phyloP scores from a whole-genome alignment of 73 alveolate genomes.

The Paramecium sonneborni region DNA sequence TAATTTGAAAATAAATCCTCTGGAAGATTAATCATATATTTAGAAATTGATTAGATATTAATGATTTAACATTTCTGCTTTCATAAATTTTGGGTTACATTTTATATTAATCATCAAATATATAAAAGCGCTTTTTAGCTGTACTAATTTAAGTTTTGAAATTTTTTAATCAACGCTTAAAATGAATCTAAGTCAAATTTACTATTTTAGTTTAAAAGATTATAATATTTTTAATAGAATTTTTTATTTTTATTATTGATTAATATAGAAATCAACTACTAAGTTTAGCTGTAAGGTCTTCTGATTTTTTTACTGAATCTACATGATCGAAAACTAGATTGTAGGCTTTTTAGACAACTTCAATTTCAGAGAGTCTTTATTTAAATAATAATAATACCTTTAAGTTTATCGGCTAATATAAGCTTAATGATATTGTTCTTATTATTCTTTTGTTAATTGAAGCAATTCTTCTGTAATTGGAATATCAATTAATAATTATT shows the following conservation, averaged over 20 bases:
- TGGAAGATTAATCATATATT: no score
- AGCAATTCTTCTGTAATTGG: slow-evolving; percentile 27
- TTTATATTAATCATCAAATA: no score
- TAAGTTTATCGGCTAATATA: background rate
- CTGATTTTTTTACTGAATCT: slow-evolving; percentile 44
- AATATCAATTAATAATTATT: slow-evolving; percentile 22
- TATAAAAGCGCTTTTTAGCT: no score
- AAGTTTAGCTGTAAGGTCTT: slow-evolving; percentile 18
- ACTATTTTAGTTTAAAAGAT: no score
- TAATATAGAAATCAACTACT: background rate
- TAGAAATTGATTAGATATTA: no score
- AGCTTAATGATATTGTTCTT: slow-evolving; percentile 20
- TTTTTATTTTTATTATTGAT: background rate
- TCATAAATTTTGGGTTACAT: no score
- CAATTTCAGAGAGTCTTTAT: slow-evolving; percentile 3
- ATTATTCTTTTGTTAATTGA: background rate
- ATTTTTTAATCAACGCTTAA: no score
- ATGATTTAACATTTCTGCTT: no score
- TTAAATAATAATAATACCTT: background rate
- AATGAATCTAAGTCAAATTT: no score
- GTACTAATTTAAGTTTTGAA: no score
- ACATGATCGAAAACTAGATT: slow-evolving; percentile 47
- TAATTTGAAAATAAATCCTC: no score
- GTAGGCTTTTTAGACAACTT: slow-evolving; percentile 8
- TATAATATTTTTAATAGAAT: no score